These are phyloP conservation scores for Gossypium lobatum DNA, from an alignment of 441 rosid genomes.

Conservation along the genomic window DNA sequence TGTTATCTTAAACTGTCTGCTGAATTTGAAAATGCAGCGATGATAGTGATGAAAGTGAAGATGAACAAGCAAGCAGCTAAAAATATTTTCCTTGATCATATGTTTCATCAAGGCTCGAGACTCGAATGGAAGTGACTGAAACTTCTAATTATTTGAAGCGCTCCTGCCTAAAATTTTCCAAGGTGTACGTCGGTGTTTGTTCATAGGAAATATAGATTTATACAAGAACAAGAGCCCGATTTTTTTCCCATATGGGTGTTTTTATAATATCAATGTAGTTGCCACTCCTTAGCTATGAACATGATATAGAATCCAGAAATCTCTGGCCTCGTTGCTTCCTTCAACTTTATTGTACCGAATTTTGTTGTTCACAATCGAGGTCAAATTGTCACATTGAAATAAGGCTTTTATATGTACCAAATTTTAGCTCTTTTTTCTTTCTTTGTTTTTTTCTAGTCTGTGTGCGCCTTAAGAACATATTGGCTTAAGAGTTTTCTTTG, in stretches of 20 bases:
- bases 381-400: neutral
- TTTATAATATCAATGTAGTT: neutral
- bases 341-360: neutral
- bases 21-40: conserved; percentile 52
- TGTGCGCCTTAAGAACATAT: neutral
- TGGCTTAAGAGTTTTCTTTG: neutral
- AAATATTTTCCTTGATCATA: neutral
- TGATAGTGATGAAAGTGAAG: conserved; percentile 74
- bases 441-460: neutral
- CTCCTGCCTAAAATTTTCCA: neutral
- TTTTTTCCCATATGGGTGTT: neutral
- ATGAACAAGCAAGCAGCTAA: conserved; percentile 53
- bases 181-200: neutral
- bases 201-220: conserved; percentile 2
- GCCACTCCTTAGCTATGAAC: neutral
- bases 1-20: neutral
- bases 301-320: neutral
- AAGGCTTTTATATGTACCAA: neutral
- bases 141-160: neutral
- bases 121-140: neutral
- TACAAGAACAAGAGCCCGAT: neutral
- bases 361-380: neutral
- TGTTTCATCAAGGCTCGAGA: neutral
- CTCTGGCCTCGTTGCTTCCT: conserved; percentile 1
- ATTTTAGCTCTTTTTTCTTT: neutral